A percentile compares a stretch with the other conserved stretches of the same genome.
phyloP scores from a whole-genome alignment of 257 asterid genomes.

The Capsicum rhomboideum region DNA sequence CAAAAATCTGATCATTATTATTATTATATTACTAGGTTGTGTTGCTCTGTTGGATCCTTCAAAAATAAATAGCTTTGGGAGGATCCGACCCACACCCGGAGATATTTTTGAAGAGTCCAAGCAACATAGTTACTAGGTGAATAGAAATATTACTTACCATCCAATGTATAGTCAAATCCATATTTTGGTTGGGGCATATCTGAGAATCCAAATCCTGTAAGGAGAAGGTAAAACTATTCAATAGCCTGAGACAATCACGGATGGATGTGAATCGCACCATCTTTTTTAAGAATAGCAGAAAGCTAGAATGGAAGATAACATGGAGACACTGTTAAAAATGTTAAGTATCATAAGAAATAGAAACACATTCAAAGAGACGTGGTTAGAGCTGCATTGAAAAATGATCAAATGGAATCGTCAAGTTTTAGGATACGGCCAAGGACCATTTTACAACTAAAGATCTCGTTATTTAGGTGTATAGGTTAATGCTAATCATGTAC shows the following conservation, averaged over 20 bases:
- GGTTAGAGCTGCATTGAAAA: background rate
- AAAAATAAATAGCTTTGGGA: background rate
- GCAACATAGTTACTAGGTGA: background rate
- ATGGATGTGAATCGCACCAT: background rate
- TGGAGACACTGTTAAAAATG: background rate
- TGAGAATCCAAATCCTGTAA: conserved; percentile 93
- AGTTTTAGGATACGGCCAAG: background rate
- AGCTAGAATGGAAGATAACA: background rate
- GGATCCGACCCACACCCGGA: background rate
- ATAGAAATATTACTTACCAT: conserved; percentile 32
- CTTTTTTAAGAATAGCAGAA: background rate
- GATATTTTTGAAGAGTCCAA: background rate
- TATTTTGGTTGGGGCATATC: conserved; percentile 92
- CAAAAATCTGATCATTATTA: background rate
- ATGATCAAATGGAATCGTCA: background rate
- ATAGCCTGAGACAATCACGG: background rate
- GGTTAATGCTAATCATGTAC: background rate
- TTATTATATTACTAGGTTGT: background rate
- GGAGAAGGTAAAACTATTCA: conserved; percentile 1
- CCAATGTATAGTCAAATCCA: conserved; percentile 85
- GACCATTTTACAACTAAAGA: background rate
- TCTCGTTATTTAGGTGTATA: background rate
- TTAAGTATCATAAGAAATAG: background rate
- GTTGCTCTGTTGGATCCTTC: background rate
- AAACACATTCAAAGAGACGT: background rate